Evolutionary conservation across 352 stramenopile species (phyloP).

Genomic region (Globisporangium parvum): DNA sequence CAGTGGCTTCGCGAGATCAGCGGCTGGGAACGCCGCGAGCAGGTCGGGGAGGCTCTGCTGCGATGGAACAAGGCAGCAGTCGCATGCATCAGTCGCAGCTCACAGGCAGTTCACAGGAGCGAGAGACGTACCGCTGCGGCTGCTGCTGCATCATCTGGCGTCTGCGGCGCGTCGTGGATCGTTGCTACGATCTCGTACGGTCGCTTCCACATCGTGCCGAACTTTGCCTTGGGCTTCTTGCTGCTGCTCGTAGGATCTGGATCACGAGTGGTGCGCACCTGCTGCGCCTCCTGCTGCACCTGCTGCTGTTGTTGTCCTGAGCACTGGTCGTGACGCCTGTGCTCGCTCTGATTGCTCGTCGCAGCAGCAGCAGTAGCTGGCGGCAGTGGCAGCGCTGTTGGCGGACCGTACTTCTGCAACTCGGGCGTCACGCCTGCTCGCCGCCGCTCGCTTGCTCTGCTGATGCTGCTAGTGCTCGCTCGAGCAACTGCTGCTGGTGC

Average conservation of each 20-base stretch:
- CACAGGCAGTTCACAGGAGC: background rate
- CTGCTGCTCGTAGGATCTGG: background rate
- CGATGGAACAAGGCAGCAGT: background rate
- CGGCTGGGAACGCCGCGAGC: constrained; percentile 24
- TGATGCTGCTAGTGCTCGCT: no score
- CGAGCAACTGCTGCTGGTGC: background rate
- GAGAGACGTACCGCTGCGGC: background rate
- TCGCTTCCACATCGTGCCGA: constrained; percentile 65
- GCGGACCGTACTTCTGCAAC: constrained; percentile 57
- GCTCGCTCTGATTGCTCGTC: background rate
- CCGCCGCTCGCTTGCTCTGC: background rate
- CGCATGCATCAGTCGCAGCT: background rate
- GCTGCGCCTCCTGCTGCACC: no score
- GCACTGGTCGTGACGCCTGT: background rate
- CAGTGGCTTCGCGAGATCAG: constrained; percentile 2
- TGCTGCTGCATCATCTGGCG: background rate
- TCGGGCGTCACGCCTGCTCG: constrained; percentile 14
- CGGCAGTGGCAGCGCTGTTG: constrained; percentile 3
- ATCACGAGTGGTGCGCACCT: background rate
- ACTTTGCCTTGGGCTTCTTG: constrained; percentile 19
- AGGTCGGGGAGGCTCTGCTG: constrained; percentile 27
- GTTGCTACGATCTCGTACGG: constrained; percentile 71
- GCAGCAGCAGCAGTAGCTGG: background rate
- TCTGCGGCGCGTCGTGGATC: constrained; percentile 33
- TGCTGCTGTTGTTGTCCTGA: background rate